These are phyloP conservation scores for Nicotiana rustica DNA, from an alignment of 305 asterid genomes.

Conservation along the genomic window DNA sequence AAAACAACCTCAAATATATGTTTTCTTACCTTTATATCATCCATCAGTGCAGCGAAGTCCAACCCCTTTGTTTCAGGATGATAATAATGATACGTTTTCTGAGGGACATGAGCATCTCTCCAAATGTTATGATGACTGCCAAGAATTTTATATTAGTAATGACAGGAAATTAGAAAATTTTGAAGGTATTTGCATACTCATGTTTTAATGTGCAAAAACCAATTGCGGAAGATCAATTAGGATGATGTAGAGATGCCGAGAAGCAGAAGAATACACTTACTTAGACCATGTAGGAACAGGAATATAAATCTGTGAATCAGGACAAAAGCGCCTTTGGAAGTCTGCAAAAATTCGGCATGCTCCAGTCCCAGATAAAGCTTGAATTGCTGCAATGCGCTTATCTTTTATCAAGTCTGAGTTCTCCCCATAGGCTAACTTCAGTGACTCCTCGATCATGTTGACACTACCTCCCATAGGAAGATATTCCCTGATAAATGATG, in stretches of 20 bases:
- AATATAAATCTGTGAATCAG: slow-evolving; percentile 84
- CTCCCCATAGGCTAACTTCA: slow-evolving; percentile 92
- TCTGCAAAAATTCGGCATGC: slow-evolving; percentile 98
- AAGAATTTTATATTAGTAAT: slow-evolving; percentile 40
- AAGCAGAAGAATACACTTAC: slow-evolving; percentile 55
- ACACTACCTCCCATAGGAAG: slow-evolving; percentile 99
- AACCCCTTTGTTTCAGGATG: slow-evolving; percentile 90
- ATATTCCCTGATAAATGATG: slow-evolving; percentile 72
- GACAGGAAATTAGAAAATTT: slow-evolving; percentile 25
- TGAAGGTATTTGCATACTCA: slow-evolving; percentile 9
- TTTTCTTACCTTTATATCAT: slow-evolving; percentile 77
- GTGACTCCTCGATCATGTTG: slow-evolving; percentile 82
- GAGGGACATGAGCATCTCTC: slow-evolving; percentile 96
- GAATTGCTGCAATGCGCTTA: slow-evolving; percentile 88
- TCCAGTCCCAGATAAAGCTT: slow-evolving; percentile 96
- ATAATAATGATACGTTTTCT: slow-evolving; percentile 85
- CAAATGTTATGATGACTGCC: slow-evolving; percentile 98
- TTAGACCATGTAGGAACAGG: slow-evolving; percentile 98
- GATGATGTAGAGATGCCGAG: not conserved
- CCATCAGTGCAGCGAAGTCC: slow-evolving; percentile 83
- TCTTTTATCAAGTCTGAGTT: slow-evolving; percentile 85
- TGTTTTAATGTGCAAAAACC: not conserved
- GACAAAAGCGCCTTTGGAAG: slow-evolving; percentile 91
- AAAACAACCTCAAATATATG: not conserved
- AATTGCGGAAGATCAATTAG: not conserved